Base-by-base conservation (phyloP, 1,284 basidiomycete genomes). In the Meira nashicola region DNA sequence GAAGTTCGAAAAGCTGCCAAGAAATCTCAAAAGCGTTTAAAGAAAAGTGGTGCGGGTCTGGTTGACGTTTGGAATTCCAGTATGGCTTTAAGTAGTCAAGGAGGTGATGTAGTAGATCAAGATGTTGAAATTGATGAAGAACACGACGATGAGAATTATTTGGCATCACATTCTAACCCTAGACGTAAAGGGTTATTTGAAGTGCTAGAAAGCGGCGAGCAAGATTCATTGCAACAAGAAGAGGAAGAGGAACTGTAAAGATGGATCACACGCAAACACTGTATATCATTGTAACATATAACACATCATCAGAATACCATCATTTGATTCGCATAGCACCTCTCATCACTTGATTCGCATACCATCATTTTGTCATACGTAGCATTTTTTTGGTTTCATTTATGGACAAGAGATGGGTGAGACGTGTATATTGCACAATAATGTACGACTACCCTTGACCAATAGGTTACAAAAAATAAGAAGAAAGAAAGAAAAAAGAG, bases 11-110 rank as follows among this genome's bases (percentile, higher is more conserved):
- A 28, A 33, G 17, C 55, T 37, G 51, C 65, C 17, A 71, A 71
- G 43, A 71, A 71, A 62, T 21, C 58, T 17, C 66, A 67, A 44
- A 68, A 67, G 51, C 47, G 63, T 0, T 60, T 58, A 2, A 60
- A 64, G 9, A 57, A 54, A 11, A 59, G 64, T 0, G 67, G 64
- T 1, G 68, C 68, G 0, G 68, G 67, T 0, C 54, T 71, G 1
- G 68, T 64, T 2, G 54, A 57, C 0, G 28, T 28, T 37, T 61
- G 68, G 10, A 51, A 67, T 19, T 17, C 23, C 8, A 33, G 50
- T 23, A 14, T 53, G 50, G 50, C 23, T n/a, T 17, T 53, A 15
- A 7, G 25, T 4, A 21, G 14, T 25, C 15, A 50, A 17, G 14
- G 48, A n/a, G 48, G 23, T 15, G 15, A 17, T 15, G 23, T 28